These are phyloP conservation scores for Monosporozyma solicola DNA, from an alignment of 805 yeast genomes.

Conservation along the genomic window DNA sequence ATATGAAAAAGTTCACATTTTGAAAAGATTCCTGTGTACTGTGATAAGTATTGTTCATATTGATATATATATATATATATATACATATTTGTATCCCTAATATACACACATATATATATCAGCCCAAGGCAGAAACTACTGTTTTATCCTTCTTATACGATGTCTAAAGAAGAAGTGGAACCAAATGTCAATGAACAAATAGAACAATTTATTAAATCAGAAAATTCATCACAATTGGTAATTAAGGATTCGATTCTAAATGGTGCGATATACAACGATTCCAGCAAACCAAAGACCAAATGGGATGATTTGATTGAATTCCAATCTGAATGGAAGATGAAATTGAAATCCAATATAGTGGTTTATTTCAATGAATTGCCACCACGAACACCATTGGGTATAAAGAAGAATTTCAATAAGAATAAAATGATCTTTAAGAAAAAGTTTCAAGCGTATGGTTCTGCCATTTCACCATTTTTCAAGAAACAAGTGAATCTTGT, in stretches of 20 bases:
- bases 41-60: neutral
- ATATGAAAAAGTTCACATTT: neutral
- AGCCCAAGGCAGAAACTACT: neutral
- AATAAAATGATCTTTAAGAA: slow-evolving; percentile 10
- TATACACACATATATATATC: too few species aligned
- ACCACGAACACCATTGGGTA: neutral
- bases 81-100: neutral
- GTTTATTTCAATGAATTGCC: slow-evolving; percentile 48
- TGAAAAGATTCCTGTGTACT: neutral
- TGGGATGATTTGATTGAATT: slow-evolving; percentile 37
- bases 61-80: neutral
- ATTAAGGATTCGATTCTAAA: neutral
- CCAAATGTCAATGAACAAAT: neutral
- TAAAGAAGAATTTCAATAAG: slow-evolving; percentile 1
- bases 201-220: slow-evolving; percentile 3
- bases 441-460: slow-evolving; percentile 37
- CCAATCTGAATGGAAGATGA: slow-evolving; percentile 54
- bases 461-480: slow-evolving; percentile 47
- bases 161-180: neutral
- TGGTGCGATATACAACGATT: slow-evolving; percentile 3
- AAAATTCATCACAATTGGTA: neutral
- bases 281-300: slow-evolving; percentile 3
- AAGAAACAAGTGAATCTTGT: slow-evolving; percentile 61
- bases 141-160: neutral
- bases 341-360: slow-evolving; percentile 42